phyloP scores from a whole-genome alignment of 2,329 filamentous ascomycete species.

The Diaporthe australafricana region DNA sequence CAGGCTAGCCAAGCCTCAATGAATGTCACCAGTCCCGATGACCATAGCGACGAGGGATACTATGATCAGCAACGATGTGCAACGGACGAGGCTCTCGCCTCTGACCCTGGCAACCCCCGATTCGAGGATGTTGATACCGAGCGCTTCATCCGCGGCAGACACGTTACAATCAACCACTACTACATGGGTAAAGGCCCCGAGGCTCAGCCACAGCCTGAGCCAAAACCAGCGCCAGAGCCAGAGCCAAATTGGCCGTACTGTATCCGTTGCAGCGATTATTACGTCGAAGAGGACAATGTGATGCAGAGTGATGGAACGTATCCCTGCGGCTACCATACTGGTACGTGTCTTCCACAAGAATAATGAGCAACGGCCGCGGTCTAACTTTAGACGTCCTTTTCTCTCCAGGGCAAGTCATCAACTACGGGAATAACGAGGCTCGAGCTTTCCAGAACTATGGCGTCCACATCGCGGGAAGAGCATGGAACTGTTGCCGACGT shows the following conservation, averaged over 20 bases:
- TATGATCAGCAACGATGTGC: background rate
- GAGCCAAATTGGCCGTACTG: background rate
- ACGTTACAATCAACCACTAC: slow-evolving; percentile 12
- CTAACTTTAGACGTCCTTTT: background rate
- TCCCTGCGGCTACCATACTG: background rate
- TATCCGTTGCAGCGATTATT: background rate
- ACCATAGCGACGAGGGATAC: background rate
- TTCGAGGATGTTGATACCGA: background rate
- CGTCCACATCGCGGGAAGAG: background rate
- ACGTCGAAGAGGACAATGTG: background rate
- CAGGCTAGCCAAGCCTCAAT: background rate
- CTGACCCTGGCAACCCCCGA: background rate
- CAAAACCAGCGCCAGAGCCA: background rate
- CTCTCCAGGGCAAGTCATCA: background rate
- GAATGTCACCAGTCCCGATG: background rate
- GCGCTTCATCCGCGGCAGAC: background rate
- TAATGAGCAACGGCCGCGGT: too few species aligned
- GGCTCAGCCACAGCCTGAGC: background rate
- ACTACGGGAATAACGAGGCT: background rate
- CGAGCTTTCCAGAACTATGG: background rate
- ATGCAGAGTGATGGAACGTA: background rate
- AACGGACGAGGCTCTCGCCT: too few species aligned
- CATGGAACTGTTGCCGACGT: slow-evolving; percentile 17
- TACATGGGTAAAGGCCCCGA: background rate
- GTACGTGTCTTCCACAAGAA: background rate